Evolutionary conservation across 1,139 yeast species (phyloP), one percentile per base, ranked within the genome.

Genomic region (Nadsonia starkeyi-henricii): DNA sequence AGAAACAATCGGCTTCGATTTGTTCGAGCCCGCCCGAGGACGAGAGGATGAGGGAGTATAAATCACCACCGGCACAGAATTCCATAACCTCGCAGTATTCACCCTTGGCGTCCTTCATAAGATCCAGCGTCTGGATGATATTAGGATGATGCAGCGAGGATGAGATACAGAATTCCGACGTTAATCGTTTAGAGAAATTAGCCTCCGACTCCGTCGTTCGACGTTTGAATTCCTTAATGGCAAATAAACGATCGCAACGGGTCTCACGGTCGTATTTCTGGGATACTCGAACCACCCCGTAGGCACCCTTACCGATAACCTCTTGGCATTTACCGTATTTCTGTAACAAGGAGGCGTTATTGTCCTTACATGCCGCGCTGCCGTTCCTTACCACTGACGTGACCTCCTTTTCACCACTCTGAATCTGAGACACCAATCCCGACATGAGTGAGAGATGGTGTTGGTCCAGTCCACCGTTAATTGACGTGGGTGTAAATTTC

Each of bases 1-100:
- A 86, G 62, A 85, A 86, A 64, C 97, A 89, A 63, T 89, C 96
- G 2, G 96, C 95, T 64, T 89, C 96, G 18, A 79, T 74, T 55
- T 78, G 80, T 60, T 86, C 95, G 50, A 89, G 69, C 20, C 60
- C 59, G 60, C 83, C 85, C 13, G 91, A 91, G 4, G 39, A 33
- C 26, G 86, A 78, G 47, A 85, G 78, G 54, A 89, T 83, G 48
- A 68, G 57, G 20, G 71, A 62, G 51, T 68, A 68, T 30, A 68
- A 60, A 53, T 68, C 72, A 19, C 72, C 72, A 18, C 72, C 72
- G 17, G 68, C 61, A 52, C 72, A 67, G 54, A 61, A 67, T 55
- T 68, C 72, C 72, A 68, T 68, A 47, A 68, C 71, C 64, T 86
- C 96, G 63, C 94, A 86, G 63, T 81, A 89, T 57, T 85, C 95